Percentiles rank a stretch among this genome's conserved stretches.
Conservation (phyloP, 768 basidiomycete genomes). For the Kwoniella sp. region DNA sequence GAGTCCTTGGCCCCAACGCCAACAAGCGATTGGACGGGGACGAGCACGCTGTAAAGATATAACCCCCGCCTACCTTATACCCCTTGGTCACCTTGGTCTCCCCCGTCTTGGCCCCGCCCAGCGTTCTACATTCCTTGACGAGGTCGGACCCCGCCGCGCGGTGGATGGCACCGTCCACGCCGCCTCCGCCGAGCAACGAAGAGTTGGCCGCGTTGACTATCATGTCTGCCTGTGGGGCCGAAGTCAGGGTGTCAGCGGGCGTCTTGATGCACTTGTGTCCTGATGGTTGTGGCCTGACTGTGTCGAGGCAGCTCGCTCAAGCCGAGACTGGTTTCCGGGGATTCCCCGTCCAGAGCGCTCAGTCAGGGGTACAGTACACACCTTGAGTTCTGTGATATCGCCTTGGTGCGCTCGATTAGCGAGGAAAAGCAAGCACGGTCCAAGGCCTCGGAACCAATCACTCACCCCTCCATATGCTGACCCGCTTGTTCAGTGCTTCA, state of each 20-base stretch:
- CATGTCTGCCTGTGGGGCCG: slow-evolving; percentile 38
- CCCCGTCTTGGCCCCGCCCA: slow-evolving; percentile 51
- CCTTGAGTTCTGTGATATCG: slow-evolving; percentile 46
- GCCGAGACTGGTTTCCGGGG: no score
- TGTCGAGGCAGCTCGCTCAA: no score
- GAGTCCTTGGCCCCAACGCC: no score
- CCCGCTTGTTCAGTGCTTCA: slow-evolving; percentile 26
- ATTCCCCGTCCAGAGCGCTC: no score
- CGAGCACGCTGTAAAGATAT: no score
- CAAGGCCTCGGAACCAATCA: no score
- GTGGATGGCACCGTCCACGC: slow-evolving; percentile 53
- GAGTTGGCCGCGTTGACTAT: slow-evolving; percentile 51
- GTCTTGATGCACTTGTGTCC: neutral
- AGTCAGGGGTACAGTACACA: slow-evolving; percentile 2
- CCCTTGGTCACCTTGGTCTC: slow-evolving; percentile 50
- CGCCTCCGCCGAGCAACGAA: slow-evolving; percentile 50
- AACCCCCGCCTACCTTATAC: slow-evolving; percentile 46
- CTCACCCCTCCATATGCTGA: slow-evolving; percentile 41
- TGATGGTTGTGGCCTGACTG: neutral
- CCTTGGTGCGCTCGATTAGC: no score
- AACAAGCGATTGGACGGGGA: no score
- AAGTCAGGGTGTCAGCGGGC: neutral
- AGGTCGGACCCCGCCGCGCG: slow-evolving; percentile 48
- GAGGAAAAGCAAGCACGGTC: no score
- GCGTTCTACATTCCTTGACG: slow-evolving; percentile 43